Percentiles rank a stretch among this genome's conserved stretches.
phyloP scores from a whole-genome alignment of 257 asterid genomes.

The Parsonsia alboflavescens region DNA sequence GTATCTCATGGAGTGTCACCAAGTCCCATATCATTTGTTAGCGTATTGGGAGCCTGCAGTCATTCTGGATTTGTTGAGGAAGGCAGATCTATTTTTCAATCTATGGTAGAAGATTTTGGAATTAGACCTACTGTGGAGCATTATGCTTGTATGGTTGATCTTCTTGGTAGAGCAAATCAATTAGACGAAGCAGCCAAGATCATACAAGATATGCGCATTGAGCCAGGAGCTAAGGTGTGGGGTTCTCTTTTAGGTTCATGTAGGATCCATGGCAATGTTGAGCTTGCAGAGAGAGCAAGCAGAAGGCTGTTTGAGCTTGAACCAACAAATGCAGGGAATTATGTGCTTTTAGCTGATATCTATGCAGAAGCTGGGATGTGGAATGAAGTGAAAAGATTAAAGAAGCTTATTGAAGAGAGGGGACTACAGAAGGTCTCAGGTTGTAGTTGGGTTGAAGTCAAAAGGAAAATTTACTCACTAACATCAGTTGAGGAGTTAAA shows the following conservation, averaged over 20 bases:
- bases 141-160: constrained; percentile 89
- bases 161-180: constrained; percentile 81
- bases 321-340: constrained; percentile 85
- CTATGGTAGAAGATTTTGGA: constrained; percentile 47
- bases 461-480: constrained; percentile 43
- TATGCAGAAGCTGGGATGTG: constrained; percentile 86
- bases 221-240: constrained; percentile 84
- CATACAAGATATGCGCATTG: constrained; percentile 63
- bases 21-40: constrained; percentile 67
- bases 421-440: constrained; percentile 82
- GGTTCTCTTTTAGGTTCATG: constrained; percentile 88
- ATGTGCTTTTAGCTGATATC: constrained; percentile 75
- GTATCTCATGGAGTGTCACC: constrained; percentile 53
- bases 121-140: constrained; percentile 69
- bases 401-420: constrained; percentile 56
- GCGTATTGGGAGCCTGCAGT: constrained; percentile 87
- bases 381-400: constrained; percentile 68
- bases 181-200: constrained; percentile 68
- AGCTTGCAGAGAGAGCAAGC: constrained; percentile 75
- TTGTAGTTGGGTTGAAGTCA: constrained; percentile 81
- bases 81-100: constrained; percentile 55
- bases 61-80: constrained; percentile 83
- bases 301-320: constrained; percentile 71
- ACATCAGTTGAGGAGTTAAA: constrained; percentile 64
- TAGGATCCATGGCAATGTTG: constrained; percentile 73